Evolutionary conservation across 2,329 filamentous ascomycete species (phyloP).

Genomic region (Peltaster fructicola): DNA sequence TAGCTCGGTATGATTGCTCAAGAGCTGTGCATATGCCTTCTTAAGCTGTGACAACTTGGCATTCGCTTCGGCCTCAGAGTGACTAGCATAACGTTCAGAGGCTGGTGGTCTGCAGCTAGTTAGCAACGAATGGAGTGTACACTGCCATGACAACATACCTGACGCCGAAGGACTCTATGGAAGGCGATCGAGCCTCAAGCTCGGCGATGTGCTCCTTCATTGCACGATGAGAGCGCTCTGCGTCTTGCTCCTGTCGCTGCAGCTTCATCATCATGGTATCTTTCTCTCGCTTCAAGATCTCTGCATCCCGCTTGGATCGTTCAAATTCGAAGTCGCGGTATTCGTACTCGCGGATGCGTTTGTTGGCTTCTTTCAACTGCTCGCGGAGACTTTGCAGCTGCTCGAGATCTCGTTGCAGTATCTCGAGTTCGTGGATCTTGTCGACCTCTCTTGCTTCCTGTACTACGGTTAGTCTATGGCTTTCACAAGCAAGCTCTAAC

Average conservation of each 20-base stretch:
- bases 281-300: slow-evolving; percentile 40
- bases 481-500: no score
- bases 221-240: slow-evolving; percentile 27
- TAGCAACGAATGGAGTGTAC: no score
- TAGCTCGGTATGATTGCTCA: slow-evolving; percentile 33
- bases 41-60: slow-evolving; percentile 32
- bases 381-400: slow-evolving; percentile 42
- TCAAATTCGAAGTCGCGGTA: slow-evolving; percentile 44
- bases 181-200: slow-evolving; percentile 22
- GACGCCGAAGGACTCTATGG: no score
- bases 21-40: slow-evolving; percentile 33
- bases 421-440: slow-evolving; percentile 45
- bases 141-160: no score
- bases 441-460: slow-evolving; percentile 53
- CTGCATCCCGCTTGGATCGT: slow-evolving; percentile 38
- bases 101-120: slow-evolving; percentile 9
- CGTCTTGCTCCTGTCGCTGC: slow-evolving; percentile 31
- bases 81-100: no score
- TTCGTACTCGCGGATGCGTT: slow-evolving; percentile 44
- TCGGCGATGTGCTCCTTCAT: slow-evolving; percentile 32
- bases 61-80: slow-evolving; percentile 26
- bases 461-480: no score
- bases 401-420: slow-evolving; percentile 41
- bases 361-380: slow-evolving; percentile 43
- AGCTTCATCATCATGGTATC: slow-evolving; percentile 43